A percentile compares a stretch with the other conserved stretches of the same genome.
Evolutionary conservation across 1,139 yeast genomes (phyloP).

Genomic region (Yamadazyma pseudoaaseri): DNA sequence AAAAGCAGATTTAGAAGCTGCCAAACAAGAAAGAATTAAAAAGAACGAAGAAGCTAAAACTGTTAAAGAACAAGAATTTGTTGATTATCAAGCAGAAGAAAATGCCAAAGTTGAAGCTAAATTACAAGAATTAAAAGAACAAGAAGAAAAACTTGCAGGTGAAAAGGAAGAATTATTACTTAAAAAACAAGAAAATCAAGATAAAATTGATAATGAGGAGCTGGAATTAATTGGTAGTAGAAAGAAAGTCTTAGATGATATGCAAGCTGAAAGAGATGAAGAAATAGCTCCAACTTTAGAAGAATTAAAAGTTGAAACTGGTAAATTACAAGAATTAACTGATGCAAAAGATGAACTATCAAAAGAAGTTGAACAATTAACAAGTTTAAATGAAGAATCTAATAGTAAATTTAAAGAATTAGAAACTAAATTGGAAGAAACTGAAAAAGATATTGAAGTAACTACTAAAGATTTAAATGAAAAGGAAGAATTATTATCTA

Average conservation of each 20-base stretch:
- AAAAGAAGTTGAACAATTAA: slow-evolving; percentile 34
- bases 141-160: slow-evolving; percentile 32
- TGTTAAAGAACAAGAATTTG: slow-evolving; percentile 38
- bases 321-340: slow-evolving; percentile 38
- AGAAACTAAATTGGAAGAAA: slow-evolving; percentile 35
- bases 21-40: slow-evolving; percentile 35
- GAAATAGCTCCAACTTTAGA: slow-evolving; percentile 40
- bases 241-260: slow-evolving; percentile 40
- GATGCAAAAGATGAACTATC: slow-evolving; percentile 37
- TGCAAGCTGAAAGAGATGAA: slow-evolving; percentile 48
- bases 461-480: slow-evolving; percentile 31
- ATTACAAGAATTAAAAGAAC: slow-evolving; percentile 33
- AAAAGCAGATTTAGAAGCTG: slow-evolving; percentile 37
- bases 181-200: slow-evolving; percentile 41
- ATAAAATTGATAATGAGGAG: slow-evolving; percentile 44
- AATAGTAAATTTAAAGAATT: slow-evolving; percentile 34
- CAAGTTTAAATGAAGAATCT: slow-evolving; percentile 33
- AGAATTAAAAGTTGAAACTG: slow-evolving; percentile 38
- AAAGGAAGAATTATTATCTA: slow-evolving; percentile 29
- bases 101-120: slow-evolving; percentile 37
- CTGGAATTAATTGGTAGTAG: slow-evolving; percentile 38
- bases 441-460: slow-evolving; percentile 38
- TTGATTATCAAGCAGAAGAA: slow-evolving; percentile 31
- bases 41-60: slow-evolving; percentile 41
- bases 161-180: slow-evolving; percentile 38